Base-by-base conservation (phyloP, 768 basidiomycete species). In the Arthromyces matolae region DNA sequence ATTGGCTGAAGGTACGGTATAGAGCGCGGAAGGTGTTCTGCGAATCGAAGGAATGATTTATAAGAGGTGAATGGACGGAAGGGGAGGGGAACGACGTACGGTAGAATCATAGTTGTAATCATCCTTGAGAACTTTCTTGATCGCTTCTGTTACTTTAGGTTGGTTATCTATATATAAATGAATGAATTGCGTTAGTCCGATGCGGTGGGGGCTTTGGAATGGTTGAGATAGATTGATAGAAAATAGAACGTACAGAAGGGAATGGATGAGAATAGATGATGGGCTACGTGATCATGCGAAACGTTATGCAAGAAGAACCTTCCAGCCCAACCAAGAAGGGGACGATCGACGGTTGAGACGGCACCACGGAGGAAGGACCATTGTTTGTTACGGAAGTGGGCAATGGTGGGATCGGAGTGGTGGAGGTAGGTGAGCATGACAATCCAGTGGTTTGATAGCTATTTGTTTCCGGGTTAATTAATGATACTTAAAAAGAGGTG, bases 341-440 rank as follows among this genome's bases (percentile, higher is more conserved):
- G 71, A 35, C 82, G 61, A 57, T 84, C 80, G n/a, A 83, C 75
- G 2, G 80, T 82, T 6, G 78, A 69, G 23, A 78, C 56, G 1
- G 81, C 80, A 6, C 81, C 80, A 6, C 79, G 77, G 46, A 78
- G 71, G 67, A 77, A 81, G 5, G 71, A 70, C 80, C 80, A 82
- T 47, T 75, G 68, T 33, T 62, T 66, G 23, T 65, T 68, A 45
- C 80, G 77, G 58, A 80, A 83, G 58, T 80, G 75, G 0, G 80
- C 71, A 19, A 82, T 65, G 1, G 68, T 66, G 1, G 77, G 75
- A 53, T 80, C 79, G 6, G 78, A 77, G 60, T 84, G 81, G 51
- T 83, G 81, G 5, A 84, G 76, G 52, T 78, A 81, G 0, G 81
- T 81, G 43, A 81, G 64, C 77, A 80, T 82, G 49, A 82, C 77